phyloP scores from a whole-genome alignment of 805 yeast genomes.

The Monosporozyma aerobia region DNA sequence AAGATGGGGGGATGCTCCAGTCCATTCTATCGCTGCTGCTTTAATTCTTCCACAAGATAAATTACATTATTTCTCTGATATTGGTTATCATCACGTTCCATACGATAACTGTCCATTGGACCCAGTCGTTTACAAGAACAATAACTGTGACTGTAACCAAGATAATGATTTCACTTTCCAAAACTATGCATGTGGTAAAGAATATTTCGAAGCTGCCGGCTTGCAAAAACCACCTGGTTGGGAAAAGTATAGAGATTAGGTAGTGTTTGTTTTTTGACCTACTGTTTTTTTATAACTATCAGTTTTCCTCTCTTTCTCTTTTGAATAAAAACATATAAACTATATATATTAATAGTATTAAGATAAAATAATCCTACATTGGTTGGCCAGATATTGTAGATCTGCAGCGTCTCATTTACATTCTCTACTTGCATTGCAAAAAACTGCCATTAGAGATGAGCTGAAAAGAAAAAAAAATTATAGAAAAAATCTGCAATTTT shows the following conservation, averaged over 20 bases:
- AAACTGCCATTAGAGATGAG: neutral
- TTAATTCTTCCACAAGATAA: conserved; percentile 55
- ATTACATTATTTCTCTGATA: conserved; percentile 67
- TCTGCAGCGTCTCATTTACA: neutral
- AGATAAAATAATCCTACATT: neutral
- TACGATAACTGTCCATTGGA: conserved; percentile 69
- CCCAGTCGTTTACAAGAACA: conserved; percentile 42
- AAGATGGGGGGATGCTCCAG: conserved; percentile 91
- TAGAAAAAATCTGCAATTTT: neutral
- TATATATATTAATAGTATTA: neutral
- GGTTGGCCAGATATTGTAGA: neutral
- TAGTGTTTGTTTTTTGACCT: neutral
- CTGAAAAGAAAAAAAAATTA: neutral
- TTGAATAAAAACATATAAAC: neutral
- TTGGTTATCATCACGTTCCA: conserved; percentile 76
- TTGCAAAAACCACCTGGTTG: conserved; percentile 53
- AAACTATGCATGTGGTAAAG: conserved; percentile 58
- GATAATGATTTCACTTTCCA: conserved; percentile 63
- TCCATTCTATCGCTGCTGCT: conserved; percentile 73
- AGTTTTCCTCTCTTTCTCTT: neutral
- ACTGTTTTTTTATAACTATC: neutral
- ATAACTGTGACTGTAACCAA: conserved; percentile 68
- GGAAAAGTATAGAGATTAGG: conserved; percentile 32
- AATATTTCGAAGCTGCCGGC: conserved; percentile 44
- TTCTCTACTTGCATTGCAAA: neutral